phyloP scores from a whole-genome alignment of 179 eudicot genomes.

The Gypsophila paniculata region DNA sequence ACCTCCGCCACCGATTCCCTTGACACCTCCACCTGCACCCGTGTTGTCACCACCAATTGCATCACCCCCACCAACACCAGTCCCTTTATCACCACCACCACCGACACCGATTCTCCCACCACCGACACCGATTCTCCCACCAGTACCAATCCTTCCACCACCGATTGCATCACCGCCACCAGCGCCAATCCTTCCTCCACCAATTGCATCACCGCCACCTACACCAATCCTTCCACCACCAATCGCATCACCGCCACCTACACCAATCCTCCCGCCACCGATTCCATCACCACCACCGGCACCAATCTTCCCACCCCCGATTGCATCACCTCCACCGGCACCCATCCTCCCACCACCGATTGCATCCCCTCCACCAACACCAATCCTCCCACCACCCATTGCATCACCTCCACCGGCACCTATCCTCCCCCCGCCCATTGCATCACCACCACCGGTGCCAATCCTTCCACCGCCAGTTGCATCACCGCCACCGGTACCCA shows the following conservation, averaged over 20 bases:
- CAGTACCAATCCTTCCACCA: constrained; percentile 7
- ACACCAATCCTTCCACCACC: constrained; percentile 15
- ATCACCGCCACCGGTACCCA: constrained; percentile 9
- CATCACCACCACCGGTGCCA: constrained; percentile 18
- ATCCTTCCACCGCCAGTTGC: background rate
- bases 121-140: constrained; percentile 23
- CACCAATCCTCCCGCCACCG: constrained; percentile 11
- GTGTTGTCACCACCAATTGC: constrained; percentile 20
- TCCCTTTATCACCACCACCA: constrained; percentile 5
- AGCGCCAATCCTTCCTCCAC: constrained; percentile 18
- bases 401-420: constrained; percentile 22
- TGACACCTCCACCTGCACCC: constrained; percentile 26
- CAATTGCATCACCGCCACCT: constrained; percentile 24
- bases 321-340: constrained; percentile 21
- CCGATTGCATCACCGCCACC: constrained; percentile 25
- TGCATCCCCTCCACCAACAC: constrained; percentile 26
- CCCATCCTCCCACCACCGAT: background rate
- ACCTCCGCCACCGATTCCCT: constrained; percentile 16
- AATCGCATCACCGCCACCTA: constrained; percentile 19
- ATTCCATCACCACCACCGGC: constrained; percentile 23
- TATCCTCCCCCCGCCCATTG: background rate
- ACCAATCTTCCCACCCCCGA: background rate
- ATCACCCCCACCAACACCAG: constrained; percentile 23
- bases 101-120: constrained; percentile 13
- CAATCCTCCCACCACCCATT: constrained; percentile 10